Base-by-base conservation (phyloP, 108 stramenopile genomes). In the Nannochloropsis gaditana region DNA sequence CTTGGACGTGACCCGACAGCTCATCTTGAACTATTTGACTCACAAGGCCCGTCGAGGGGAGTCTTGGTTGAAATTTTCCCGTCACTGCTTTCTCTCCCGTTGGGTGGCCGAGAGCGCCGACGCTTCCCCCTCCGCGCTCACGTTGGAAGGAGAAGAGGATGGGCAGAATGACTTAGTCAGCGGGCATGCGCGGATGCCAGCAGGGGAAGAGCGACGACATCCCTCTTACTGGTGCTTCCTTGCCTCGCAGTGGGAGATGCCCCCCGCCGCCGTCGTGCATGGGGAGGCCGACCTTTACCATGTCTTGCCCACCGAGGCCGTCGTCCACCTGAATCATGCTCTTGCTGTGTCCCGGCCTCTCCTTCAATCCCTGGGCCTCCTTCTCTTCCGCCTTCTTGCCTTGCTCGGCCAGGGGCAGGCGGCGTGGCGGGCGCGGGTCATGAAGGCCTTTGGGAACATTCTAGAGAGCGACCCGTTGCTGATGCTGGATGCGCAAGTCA, bases 371-470 rank as follows among this genome's bases (percentile, higher is more conserved):
- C n/a, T 73, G 19, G 19, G n/a, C 59, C 59, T n/a, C 19, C 59
- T 73, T n/a, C 59, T 73, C 59, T 73, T 73, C 59, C 59, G 59
- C 15, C 59, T 73, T 15, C 59, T 73, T 4, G 59, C 59, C 19
- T n/a, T 73, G 8, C n/a, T 73, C 19, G 59, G 59, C 3, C 59
- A 73, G 59, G 59, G 59, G n/a, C 59, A 73, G 6, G 59, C 59
- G 8, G 59, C 59, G n/a, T 73, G 59, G 59, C 59, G 59, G 19
- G 59, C 59, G 59, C 59, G 59, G 59, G 59, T 73, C 59, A 73
- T 73, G 59, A 73, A 73, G 59, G 59, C 59, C 59, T 73, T 73
- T 73, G 59, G 59, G 59, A n/a, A n/a, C 59, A 73, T 73, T 73
- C 8, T 73, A 2, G 59, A 73, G 59, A 73, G 59, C 59, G 59